Evolutionary conservation across 768 basidiomycete species (phyloP), one percentile per base, ranked within the genome.

Genomic region (Rhizopogon vesiculosus): DNA sequence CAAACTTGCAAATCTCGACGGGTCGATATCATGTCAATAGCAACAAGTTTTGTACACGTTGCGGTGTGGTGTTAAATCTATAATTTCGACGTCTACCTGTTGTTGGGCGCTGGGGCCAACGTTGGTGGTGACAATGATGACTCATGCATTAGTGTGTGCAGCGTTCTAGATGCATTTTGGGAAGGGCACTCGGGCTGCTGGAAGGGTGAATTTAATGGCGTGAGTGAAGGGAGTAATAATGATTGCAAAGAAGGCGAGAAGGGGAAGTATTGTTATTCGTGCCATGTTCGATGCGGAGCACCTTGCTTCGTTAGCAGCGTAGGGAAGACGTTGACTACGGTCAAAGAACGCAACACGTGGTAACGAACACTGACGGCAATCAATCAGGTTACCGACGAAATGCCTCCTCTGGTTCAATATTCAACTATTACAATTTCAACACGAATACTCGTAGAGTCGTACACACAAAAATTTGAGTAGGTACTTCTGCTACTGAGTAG

Each of bases 61-160:
- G 63, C 84, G 83, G 64, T 86, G 81, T 22, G 86, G 77, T 43
- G 86, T 86, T 18, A 92, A 91, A 72, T 98, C 96, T 49, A 97
- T 74, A 59, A 99, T 93, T 67, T 98, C 93, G 60, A 99, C 80
- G 76, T 99, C 97, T 38, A 95, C 79, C 19, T 93, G 83, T 72
- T 96, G 94, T 62, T 81, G 77, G 0, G 72, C 71, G 0, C 88
- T 89, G 0, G 86, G 79, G 0, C 86, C 86, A 31, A 96, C 87
- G 66, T 97, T 96, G 43, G 96, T 94, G 0, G 96, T 98, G 61
- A 97, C 93, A 63, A 99, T 92, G 67, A 98, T 92, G 38, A 98
- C n/a, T n/a, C n/a, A 87, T 6, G 91, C 82, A 63, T 93, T 86
- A 6, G 79, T 73, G 65, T 94, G 90, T 8, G 87, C 96, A 22